Evolutionary conservation across 1,284 basidiomycete species (phyloP).

Genomic region (Vanrija sp.): DNA sequence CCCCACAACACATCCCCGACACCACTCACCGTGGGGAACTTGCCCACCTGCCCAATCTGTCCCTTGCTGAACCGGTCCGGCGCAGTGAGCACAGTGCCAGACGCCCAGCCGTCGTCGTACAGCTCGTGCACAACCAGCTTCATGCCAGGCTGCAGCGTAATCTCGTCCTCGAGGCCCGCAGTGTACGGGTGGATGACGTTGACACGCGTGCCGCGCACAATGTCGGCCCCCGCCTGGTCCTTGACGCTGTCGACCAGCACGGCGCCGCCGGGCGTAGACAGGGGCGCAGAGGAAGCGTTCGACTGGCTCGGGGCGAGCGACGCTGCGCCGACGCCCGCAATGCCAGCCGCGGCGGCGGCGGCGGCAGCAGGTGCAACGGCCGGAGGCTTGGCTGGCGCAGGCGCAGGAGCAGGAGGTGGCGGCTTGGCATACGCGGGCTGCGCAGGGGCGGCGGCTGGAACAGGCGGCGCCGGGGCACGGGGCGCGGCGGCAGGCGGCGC

Average conservation of each 20-base stretch:
- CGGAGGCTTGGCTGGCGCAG: not conserved
- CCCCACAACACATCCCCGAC: not conserved
- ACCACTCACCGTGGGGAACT: slow-evolving; percentile 42
- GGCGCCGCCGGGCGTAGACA: not conserved
- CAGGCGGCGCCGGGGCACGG: not conserved
- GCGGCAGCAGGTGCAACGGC: not conserved
- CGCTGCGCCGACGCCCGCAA: not conserved
- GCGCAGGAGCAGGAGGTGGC: not conserved
- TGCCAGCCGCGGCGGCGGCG: not conserved
- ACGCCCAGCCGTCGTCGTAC: slow-evolving; percentile 49
- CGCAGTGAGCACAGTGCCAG: slow-evolving; percentile 29
- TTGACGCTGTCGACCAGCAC: not conserved
- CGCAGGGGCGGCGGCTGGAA: not conserved
- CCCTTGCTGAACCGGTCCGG: slow-evolving; percentile 19
- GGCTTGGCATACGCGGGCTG: too few relatives aligned
- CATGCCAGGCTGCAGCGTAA: slow-evolving; percentile 45
- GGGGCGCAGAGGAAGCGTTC: not conserved
- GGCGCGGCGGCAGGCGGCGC: not conserved
- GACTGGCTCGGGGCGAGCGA: not conserved
- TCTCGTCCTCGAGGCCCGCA: slow-evolving; percentile 44
- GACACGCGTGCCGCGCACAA: not conserved
- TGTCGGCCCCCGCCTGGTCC: not conserved
- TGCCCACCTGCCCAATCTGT: slow-evolving; percentile 35
- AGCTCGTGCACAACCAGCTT: slow-evolving; percentile 35
- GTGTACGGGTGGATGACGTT: slow-evolving; percentile 21